Conservation (phyloP, 257 asterid genomes). For the Hygrophila difformis region DNA sequence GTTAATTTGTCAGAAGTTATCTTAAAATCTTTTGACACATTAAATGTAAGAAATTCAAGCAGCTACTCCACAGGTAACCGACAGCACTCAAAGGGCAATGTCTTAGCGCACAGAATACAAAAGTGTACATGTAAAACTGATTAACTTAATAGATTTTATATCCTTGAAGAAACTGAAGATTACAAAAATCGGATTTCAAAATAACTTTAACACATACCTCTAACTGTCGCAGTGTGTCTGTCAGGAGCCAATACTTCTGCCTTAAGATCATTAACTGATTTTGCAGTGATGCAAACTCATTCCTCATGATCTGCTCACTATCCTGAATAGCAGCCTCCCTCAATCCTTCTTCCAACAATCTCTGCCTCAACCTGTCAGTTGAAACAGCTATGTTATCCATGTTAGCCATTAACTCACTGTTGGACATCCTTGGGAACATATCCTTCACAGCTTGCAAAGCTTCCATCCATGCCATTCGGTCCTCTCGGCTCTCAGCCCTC, state of each 20-base stretch:
- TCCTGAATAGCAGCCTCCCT: conserved; percentile 70
- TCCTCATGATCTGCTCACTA: conserved; percentile 71
- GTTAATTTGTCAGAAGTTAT: no score
- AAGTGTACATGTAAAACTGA: no score
- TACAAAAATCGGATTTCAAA: conserved; percentile 15
- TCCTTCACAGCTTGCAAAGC: conserved; percentile 88
- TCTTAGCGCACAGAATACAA: no score
- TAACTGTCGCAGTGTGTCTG: conserved; percentile 71
- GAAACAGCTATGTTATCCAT: conserved; percentile 51
- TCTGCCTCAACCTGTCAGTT: conserved; percentile 67
- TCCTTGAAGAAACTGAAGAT: conserved; percentile 21
- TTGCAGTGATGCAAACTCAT: conserved; percentile 71
- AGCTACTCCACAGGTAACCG: no score
- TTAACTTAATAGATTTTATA: no score
- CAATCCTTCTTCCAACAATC: conserved; percentile 63
- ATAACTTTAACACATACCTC: conserved; percentile 56
- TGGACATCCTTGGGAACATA: conserved; percentile 90
- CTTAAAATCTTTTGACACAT: no score
- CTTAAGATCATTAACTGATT: conserved; percentile 61
- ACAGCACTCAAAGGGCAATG: no score
- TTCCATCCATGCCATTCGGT: conserved; percentile 78
- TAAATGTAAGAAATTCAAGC: no score
- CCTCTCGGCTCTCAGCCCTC: conserved; percentile 86
- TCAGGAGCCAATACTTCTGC: conserved; percentile 82
- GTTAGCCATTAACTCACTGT: conserved; percentile 91